Evolutionary conservation across 2,329 filamentous ascomycete species (phyloP).

Genomic region (Apiospora koreana): DNA sequence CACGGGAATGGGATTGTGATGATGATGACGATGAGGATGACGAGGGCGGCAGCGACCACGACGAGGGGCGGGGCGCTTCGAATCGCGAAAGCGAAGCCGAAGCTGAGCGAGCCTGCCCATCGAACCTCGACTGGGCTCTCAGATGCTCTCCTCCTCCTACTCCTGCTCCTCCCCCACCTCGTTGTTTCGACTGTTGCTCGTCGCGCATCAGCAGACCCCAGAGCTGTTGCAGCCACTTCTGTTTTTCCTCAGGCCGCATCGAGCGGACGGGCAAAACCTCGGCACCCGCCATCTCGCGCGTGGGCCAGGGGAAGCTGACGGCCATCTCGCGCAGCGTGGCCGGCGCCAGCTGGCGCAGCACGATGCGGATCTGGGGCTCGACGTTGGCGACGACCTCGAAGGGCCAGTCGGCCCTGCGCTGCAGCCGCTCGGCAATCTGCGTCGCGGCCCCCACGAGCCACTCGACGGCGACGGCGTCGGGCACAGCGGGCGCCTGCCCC

Average conservation of each 20-base stretch:
- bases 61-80: not conserved
- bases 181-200: not conserved
- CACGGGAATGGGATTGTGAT: not conserved
- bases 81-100: not conserved
- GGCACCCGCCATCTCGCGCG: slow-evolving; percentile 32
- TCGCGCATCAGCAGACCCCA: not conserved
- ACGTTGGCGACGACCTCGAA: slow-evolving; percentile 32
- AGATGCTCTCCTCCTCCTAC: not conserved
- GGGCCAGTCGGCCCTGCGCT: slow-evolving; percentile 32
- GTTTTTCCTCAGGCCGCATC: not conserved
- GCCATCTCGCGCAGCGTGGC: slow-evolving; percentile 37
- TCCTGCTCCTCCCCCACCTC: too few relatives aligned
- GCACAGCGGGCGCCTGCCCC: slow-evolving; percentile 31
- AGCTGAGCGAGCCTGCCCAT: not conserved
- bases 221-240: not conserved
- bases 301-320: slow-evolving; percentile 39
- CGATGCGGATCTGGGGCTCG: slow-evolving; percentile 26
- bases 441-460: slow-evolving; percentile 35
- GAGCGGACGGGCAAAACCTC: slow-evolving; percentile 31
- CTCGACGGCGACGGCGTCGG: slow-evolving; percentile 33
- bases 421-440: slow-evolving; percentile 28
- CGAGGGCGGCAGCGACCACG: not conserved
- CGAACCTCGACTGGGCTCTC: not conserved
- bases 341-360: slow-evolving; percentile 33
- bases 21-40: not conserved